Evolutionary conservation across 768 basidiomycete species (phyloP), one percentile per base, ranked within the genome.

Genomic region (Macrocybe gigantea): DNA sequence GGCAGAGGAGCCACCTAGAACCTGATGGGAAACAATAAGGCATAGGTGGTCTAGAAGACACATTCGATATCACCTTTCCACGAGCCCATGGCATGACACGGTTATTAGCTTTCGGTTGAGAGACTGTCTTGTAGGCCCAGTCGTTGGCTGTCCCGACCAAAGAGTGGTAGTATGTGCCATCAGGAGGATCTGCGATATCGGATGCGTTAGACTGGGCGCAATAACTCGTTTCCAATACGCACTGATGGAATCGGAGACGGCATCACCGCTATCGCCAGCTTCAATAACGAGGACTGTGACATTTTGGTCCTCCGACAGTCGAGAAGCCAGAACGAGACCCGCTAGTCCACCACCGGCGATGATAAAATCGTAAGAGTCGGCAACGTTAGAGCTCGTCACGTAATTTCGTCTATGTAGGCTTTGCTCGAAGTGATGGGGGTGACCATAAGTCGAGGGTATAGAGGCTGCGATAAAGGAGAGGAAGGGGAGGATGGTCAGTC

Each of bases 1-100:
- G 7, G 84, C 82, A 31, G 80, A 73, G 0, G 78, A 82, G 5
- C 85, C 85, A 45, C 85, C 85, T 15, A 88, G 69, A 38, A 82
- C 69, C 69, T 84, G 40, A 12, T 10, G 22, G 29, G 14, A 11
- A 22, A 22, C 37, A 34, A 14, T 29, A 31, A 30, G 15, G 33
- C 11, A 47, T 31, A 12, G 35, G 11, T 37, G 30, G 14, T 45
- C 14, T 32, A 33, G 42, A 13, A 33, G 7, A 30, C 29, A 22
- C 10, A 33, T 41, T 32, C 5, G 14, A 38, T 15, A 15, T 31
- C 42, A 81, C 77, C 61, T 79, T 82, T 32, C 85, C 86, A 33
- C 79, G 71, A 5, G 83, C 78, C 78, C 83, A 84, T 3, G 66
- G 48, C 37, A 82, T 50, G 0, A 53, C 56, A 29, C 80, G 70